A percentile compares a stretch with the other conserved stretches of the same genome.
phyloP scores from a whole-genome alignment of 371 early-diverging fungal species.

The Mucor lusitanicus region DNA sequence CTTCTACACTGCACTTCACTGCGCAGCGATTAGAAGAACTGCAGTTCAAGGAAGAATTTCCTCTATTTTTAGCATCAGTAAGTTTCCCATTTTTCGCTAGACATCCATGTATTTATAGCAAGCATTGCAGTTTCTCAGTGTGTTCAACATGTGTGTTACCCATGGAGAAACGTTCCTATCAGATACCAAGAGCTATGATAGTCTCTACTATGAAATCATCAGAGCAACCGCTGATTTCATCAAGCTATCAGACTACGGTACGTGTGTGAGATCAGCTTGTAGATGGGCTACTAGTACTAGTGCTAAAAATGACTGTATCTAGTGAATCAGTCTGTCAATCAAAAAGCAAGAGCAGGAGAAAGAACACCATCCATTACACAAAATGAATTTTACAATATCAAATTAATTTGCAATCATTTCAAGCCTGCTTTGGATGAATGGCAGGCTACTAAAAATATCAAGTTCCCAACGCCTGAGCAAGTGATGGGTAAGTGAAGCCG shows the following conservation, averaged over 20 bases:
- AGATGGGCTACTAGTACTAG: neutral
- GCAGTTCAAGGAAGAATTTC: conserved; percentile 29
- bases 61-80: conserved; percentile 43
- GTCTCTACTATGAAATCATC: conserved; percentile 58
- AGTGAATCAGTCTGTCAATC: neutral
- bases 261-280: neutral
- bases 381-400: conserved; percentile 31
- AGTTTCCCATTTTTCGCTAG: neutral
- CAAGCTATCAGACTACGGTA: conserved; percentile 45
- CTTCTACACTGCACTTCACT: conserved; percentile 46
- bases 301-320: neutral
- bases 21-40: conserved; percentile 38
- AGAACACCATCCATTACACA: conserved; percentile 10
- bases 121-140: conserved; percentile 33
- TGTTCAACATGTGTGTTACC: conserved; percentile 53
- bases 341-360: conserved; percentile 4
- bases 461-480: conserved; percentile 40
- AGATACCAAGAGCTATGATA: conserved; percentile 54
- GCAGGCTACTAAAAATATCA: conserved; percentile 29
- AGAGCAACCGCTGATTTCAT: conserved; percentile 45
- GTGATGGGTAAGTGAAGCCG: conserved; percentile 34
- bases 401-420: conserved; percentile 45
- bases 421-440: conserved; percentile 44
- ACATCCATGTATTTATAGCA: neutral
- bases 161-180: conserved; percentile 56